These are phyloP conservation scores for Tolypocladium guangdongense DNA, from an alignment of 2,329 filamentous ascomycete genomes.

Conservation along the genomic window DNA sequence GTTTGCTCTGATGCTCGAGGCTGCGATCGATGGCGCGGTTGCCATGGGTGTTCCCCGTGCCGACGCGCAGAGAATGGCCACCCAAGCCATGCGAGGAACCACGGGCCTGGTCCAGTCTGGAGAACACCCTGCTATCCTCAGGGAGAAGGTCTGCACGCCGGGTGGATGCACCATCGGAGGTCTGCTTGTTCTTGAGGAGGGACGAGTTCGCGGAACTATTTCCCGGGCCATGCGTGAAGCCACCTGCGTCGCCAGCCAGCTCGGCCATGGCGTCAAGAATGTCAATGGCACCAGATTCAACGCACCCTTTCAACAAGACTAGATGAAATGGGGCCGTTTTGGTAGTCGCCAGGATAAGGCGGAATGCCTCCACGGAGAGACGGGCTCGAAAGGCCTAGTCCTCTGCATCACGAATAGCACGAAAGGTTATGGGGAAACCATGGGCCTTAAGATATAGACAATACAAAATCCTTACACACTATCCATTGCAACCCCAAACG, in stretches of 20 bases:
- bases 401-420: not conserved
- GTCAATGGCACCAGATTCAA: constrained; percentile 22
- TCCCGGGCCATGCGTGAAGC: constrained; percentile 60
- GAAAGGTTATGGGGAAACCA: not conserved
- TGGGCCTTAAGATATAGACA: not conserved
- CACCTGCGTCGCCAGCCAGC: constrained; percentile 55
- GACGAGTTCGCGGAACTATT: constrained; percentile 54
- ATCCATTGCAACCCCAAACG: not conserved
- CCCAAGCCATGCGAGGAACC: constrained; percentile 67
- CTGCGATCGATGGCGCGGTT: constrained; percentile 64
- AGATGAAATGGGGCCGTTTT: not conserved
- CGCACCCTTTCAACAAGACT: not conserved
- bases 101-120: constrained; percentile 58
- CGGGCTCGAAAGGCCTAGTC: not conserved
- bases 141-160: constrained; percentile 67
- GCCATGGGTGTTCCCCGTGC: constrained; percentile 66
- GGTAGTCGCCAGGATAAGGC: not conserved
- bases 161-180: constrained; percentile 72
- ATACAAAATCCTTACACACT: not conserved
- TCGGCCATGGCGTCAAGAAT: constrained; percentile 30
- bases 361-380: not conserved
- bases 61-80: constrained; percentile 67
- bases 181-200: constrained; percentile 63
- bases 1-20: constrained; percentile 65
- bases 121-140: constrained; percentile 63